Evolutionary conservation across 2,329 filamentous ascomycete species (phyloP).

Genomic region (Dendrostoma leiphaemia): DNA sequence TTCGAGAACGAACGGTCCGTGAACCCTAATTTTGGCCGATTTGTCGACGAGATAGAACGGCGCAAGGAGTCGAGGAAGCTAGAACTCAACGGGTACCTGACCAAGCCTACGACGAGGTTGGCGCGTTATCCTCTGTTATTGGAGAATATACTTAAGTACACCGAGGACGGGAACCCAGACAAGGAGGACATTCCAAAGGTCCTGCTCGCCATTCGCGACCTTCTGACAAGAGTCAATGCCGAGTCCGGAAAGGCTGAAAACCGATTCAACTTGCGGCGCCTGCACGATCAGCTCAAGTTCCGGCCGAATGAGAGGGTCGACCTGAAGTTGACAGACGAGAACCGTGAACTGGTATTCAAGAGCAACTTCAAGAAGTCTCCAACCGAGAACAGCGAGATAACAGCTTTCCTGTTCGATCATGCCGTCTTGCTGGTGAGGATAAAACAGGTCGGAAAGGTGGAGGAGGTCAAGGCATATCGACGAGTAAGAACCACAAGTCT

Average conservation of each 20-base stretch:
- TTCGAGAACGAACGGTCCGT: conserved; percentile 93
- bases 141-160: conserved; percentile 89
- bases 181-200: conserved; percentile 91
- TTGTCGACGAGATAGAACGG: conserved; percentile 94
- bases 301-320: conserved; percentile 87
- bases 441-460: conserved; percentile 88
- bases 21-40: conserved; percentile 82
- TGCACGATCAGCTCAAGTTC: conserved; percentile 92
- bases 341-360: conserved; percentile 91
- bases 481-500: conserved; percentile 44
- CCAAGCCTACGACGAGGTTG: conserved; percentile 92
- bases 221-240: conserved; percentile 83
- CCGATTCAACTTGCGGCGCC: conserved; percentile 87
- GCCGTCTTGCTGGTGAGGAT: conserved; percentile 87
- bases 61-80: conserved; percentile 95
- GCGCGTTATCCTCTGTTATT: conserved; percentile 90
- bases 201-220: conserved; percentile 79
- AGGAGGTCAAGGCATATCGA: conserved; percentile 93
- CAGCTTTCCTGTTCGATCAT: conserved; percentile 94
- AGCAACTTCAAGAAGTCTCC: conserved; percentile 89
- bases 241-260: conserved; percentile 98
- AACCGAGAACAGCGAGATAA: conserved; percentile 85
- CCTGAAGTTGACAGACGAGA: conserved; percentile 89
- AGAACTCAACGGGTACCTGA: conserved; percentile 95
- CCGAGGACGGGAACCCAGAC: conserved; percentile 83